These are phyloP conservation scores for Pichia occidentalis DNA, from an alignment of 805 yeast species.

Conservation along the genomic window DNA sequence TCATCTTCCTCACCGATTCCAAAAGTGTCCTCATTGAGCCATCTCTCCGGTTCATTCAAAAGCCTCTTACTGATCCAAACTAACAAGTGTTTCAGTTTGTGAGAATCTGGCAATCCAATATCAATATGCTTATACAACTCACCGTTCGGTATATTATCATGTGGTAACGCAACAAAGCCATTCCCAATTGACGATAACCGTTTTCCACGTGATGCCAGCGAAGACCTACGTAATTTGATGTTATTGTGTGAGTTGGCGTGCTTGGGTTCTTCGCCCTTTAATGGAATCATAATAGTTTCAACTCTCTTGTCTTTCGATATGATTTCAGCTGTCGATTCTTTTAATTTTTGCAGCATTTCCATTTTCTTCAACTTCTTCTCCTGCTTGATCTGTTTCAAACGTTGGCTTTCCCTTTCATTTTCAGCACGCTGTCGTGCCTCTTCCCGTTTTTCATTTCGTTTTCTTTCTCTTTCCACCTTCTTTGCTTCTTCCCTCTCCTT, in stretches of 20 bases:
- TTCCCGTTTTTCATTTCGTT: conserved; percentile 14
- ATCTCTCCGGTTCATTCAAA: too few species aligned
- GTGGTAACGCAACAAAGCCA: conserved; percentile 64
- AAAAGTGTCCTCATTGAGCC: background rate
- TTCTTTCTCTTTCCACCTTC: conserved; percentile 21
- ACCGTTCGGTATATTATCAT: conserved; percentile 45
- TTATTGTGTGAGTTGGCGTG: background rate
- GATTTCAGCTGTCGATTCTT: conserved; percentile 3
- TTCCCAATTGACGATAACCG: conserved; percentile 69
- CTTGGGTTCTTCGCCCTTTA: conserved; percentile 5
- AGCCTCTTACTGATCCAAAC: conserved; percentile 60
- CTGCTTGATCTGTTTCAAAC: background rate
- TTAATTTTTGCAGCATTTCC: conserved; percentile 7
- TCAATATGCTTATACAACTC: conserved; percentile 62
- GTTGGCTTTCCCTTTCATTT: conserved; percentile 12
- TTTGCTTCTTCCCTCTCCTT: conserved; percentile 21
- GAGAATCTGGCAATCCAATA: conserved; percentile 59
- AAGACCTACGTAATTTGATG: conserved; percentile 34
- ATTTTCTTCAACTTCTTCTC: background rate
- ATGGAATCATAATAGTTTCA: conserved; percentile 13
- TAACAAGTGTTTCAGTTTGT: conserved; percentile 61
- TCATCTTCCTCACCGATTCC: conserved; percentile 20
- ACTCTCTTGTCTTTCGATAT: conserved; percentile 1
- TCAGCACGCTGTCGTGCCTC: conserved; percentile 12
- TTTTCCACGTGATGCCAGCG: conserved; percentile 58